phyloP scores from a whole-genome alignment of 176 grass and related monocot species.

The Paspalum notatum region DNA sequence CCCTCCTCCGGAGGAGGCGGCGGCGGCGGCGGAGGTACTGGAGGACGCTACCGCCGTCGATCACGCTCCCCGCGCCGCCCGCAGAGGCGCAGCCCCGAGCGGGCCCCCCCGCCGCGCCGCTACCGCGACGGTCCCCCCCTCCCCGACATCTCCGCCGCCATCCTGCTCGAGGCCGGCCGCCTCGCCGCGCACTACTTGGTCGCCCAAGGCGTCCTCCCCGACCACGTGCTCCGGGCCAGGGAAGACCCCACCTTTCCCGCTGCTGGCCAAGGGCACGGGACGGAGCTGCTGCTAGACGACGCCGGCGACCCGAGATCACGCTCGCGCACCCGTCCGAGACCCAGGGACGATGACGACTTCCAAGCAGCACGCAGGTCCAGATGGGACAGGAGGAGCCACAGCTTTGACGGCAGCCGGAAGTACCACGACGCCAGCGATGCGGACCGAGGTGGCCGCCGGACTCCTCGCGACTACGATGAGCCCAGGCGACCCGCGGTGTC shows the following conservation, averaged over 20 bases:
- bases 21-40: neutral
- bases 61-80: conserved; percentile 34
- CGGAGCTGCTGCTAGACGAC: conserved; percentile 23
- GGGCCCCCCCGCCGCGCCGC: neutral
- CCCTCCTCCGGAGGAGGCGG: neutral
- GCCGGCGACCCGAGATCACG: conserved; percentile 35
- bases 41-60: conserved; percentile 42
- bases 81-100: conserved; percentile 48
- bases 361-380: conserved; percentile 21
- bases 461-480: conserved; percentile 28
- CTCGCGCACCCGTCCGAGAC: neutral
- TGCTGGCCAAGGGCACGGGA: conserved; percentile 36
- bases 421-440: conserved; percentile 1
- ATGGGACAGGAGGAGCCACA: conserved; percentile 58
- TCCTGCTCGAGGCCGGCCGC: conserved; percentile 65
- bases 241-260: conserved; percentile 18
- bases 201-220: conserved; percentile 55
- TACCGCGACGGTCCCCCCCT: conserved; percentile 11
- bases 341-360: conserved; percentile 38
- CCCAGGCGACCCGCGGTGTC: conserved; percentile 40
- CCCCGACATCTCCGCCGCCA: neutral
- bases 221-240: conserved; percentile 45
- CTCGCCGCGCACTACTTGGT: conserved; percentile 66
- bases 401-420: conserved; percentile 50
- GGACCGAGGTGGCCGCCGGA: conserved; percentile 36